A percentile compares a stretch with the other conserved stretches of the same genome.
These are phyloP conservation scores for Fusarium humuli DNA, from an alignment of 2,329 filamentous ascomycete genomes.

Conservation along the genomic window DNA sequence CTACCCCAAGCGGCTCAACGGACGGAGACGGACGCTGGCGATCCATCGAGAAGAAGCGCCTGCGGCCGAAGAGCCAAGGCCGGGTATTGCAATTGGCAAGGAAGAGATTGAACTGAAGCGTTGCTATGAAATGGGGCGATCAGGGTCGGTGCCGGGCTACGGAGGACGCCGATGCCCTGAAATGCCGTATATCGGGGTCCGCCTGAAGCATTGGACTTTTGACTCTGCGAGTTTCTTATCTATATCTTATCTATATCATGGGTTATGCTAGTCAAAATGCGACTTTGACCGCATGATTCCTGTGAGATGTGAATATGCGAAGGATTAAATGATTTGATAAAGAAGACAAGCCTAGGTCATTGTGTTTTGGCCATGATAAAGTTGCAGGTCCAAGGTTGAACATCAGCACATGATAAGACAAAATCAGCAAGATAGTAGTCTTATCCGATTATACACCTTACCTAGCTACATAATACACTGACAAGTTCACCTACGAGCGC, in stretches of 20 bases:
- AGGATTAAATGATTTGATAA: not conserved
- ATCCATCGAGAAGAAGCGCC: constrained; percentile 40
- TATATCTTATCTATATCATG: constrained; percentile 29
- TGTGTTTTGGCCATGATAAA: not conserved
- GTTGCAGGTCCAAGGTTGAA: not conserved
- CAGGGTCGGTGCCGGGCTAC: constrained; percentile 41
- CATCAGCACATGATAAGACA: not conserved
- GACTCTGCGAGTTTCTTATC: constrained; percentile 26
- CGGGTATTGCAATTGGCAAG: constrained; percentile 25
- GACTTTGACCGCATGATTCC: constrained; percentile 36
- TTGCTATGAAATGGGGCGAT: constrained; percentile 43
- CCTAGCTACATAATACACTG: not conserved
- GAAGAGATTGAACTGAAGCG: constrained; percentile 27
- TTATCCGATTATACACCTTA: not conserved
- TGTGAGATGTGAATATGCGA: constrained; percentile 5
- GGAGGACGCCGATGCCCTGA: constrained; percentile 47
- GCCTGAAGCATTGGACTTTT: constrained; percentile 28
- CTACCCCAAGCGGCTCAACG: constrained; percentile 28
- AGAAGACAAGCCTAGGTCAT: not conserved
- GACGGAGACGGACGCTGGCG: constrained; percentile 45
- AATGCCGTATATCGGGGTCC: constrained; percentile 33
- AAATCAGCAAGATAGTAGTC: not conserved
- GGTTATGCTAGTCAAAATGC: constrained; percentile 1
- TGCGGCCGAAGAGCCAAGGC: constrained; percentile 32
- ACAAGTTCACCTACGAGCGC: not conserved